Evolutionary conservation across 2,329 filamentous ascomycete genomes (phyloP).

Genomic region (Madurella fahalii): DNA sequence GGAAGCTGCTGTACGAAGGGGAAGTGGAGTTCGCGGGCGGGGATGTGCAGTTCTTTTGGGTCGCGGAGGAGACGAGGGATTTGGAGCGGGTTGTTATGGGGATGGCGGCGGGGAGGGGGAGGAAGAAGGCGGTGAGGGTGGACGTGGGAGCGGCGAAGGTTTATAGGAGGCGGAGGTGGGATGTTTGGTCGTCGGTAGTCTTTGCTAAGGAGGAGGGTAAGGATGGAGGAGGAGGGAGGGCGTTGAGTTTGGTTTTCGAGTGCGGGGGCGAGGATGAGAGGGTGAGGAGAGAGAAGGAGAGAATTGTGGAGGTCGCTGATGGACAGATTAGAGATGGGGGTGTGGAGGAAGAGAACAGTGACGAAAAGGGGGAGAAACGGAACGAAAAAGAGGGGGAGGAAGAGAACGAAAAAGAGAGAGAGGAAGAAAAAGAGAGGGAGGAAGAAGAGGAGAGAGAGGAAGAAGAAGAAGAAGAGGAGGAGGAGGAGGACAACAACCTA

Average conservation of each 20-base stretch:
- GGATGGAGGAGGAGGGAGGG: neutral
- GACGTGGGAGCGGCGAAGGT: neutral
- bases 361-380: neutral
- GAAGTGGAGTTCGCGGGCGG: neutral
- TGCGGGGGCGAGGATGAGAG: conserved; percentile 2
- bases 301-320: too few relatives aligned
- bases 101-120: neutral
- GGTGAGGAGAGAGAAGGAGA: neutral
- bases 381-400: neutral
- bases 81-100: neutral
- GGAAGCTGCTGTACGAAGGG: neutral
- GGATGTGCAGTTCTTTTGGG: conserved; percentile 16
- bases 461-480: neutral
- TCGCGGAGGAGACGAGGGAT: conserved; percentile 10
- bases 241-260: conserved; percentile 18
- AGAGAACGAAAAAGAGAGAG: neutral
- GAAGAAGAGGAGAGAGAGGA: neutral
- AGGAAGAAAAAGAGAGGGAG: neutral
- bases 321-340: neutral
- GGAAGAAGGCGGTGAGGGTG: neutral
- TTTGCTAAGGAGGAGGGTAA: neutral
- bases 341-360: neutral
- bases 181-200: conserved; percentile 15
- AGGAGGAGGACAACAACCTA: too few relatives aligned
- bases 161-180: conserved; percentile 13